Evolutionary conservation across 305 asterid genomes (phyloP).

Genomic region (Fraxinus dipetala): DNA sequence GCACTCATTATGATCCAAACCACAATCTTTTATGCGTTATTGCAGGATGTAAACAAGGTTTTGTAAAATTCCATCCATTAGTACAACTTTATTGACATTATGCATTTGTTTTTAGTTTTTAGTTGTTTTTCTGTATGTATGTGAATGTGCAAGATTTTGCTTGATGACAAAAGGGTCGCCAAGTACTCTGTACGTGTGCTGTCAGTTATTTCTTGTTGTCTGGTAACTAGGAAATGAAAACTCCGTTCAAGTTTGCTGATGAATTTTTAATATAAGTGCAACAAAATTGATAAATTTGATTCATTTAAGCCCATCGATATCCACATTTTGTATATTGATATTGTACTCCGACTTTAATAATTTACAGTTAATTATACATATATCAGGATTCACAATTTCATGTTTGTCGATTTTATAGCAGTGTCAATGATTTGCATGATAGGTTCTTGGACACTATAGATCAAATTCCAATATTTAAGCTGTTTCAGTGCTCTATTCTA

Average conservation of each 20-base stretch:
- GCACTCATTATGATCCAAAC: conserved; percentile 57
- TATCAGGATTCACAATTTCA: background rate
- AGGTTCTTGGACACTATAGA: background rate
- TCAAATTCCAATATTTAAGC: background rate
- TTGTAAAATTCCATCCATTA: background rate
- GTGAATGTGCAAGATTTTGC: background rate
- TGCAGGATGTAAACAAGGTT: conserved; percentile 46
- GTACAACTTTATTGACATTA: background rate
- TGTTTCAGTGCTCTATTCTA: background rate
- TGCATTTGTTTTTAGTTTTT: background rate
- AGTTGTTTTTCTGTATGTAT: background rate
- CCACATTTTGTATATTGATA: background rate
- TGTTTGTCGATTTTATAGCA: background rate
- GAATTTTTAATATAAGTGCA: background rate
- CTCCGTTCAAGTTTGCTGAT: background rate
- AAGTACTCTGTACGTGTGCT: background rate
- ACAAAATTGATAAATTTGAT: background rate
- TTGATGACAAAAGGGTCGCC: background rate
- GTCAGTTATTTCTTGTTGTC: conserved; percentile 12
- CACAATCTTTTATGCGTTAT: conserved; percentile 49
- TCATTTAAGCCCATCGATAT: background rate
- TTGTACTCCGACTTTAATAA: background rate
- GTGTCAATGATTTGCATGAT: background rate
- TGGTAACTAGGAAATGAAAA: conserved; percentile 14
- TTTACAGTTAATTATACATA: background rate